Percentiles rank a stretch among this genome's conserved stretches.
phyloP scores from a whole-genome alignment of 371 early-diverging fungal genomes.

The Zychaea mexicana region DNA sequence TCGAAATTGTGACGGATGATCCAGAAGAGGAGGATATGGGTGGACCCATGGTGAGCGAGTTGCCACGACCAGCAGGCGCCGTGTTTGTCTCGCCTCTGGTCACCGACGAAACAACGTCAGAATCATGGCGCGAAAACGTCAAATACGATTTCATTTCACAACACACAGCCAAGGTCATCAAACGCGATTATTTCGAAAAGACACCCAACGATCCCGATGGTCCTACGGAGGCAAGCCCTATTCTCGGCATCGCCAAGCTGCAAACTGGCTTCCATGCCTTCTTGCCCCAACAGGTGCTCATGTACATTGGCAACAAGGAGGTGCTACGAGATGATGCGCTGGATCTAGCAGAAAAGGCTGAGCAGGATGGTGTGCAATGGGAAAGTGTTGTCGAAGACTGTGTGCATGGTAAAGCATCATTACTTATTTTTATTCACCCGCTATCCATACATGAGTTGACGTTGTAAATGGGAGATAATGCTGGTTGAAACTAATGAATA shows the following conservation, averaged over 20 bases:
- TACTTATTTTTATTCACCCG: too few relatives aligned
- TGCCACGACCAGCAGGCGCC: constrained; percentile 43
- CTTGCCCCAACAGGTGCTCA: constrained; percentile 26
- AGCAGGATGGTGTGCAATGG: constrained; percentile 36
- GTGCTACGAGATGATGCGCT: constrained; percentile 44
- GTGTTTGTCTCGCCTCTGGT: constrained; percentile 44
- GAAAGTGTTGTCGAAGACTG: constrained; percentile 40
- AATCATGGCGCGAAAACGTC: constrained; percentile 39
- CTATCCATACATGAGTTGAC: too few relatives aligned
- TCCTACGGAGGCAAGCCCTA: constrained; percentile 24
- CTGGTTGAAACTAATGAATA: too few relatives aligned
- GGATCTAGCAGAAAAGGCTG: constrained; percentile 38
- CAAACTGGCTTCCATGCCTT: constrained; percentile 41
- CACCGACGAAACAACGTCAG: constrained; percentile 42
- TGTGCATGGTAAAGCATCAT: constrained; percentile 39
- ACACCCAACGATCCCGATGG: constrained; percentile 24
- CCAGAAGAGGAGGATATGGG: constrained; percentile 22
- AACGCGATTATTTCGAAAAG: constrained; percentile 42
- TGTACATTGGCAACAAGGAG: constrained; percentile 43
- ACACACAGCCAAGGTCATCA: constrained; percentile 40
- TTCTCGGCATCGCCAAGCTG: constrained; percentile 39
- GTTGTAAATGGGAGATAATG: too few relatives aligned
- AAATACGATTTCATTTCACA: constrained; percentile 47
- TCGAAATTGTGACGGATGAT: constrained; percentile 42
- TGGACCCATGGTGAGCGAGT: constrained; percentile 23